phyloP scores from a whole-genome alignment of 2,329 filamentous ascomycete species.

The Talaromyces sp. region DNA sequence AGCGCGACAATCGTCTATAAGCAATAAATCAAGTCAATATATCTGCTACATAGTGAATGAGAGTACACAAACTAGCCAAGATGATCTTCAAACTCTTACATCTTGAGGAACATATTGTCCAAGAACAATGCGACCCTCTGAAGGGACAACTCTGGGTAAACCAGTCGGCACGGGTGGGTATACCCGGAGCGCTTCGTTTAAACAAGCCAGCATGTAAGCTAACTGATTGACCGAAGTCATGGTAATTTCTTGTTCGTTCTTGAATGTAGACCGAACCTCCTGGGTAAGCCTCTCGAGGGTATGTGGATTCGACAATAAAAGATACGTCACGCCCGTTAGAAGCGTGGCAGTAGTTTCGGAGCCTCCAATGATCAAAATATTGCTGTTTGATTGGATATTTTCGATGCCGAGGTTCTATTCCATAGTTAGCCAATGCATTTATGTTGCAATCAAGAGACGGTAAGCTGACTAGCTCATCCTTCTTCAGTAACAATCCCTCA shows the following conservation, averaged over 20 bases:
- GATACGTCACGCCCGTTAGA: slow-evolving; percentile 45
- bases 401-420: slow-evolving; percentile 12
- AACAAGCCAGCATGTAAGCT: not conserved
- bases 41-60: not conserved
- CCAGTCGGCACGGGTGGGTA: slow-evolving; percentile 16
- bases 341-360: slow-evolving; percentile 51
- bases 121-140: slow-evolving; percentile 8
- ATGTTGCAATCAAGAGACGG: not conserved
- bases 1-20: slow-evolving; percentile 46
- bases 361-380: slow-evolving; percentile 10
- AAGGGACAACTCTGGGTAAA: slow-evolving; percentile 20
- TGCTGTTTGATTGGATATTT: slow-evolving; percentile 1
- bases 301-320: slow-evolving; percentile 41
- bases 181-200: slow-evolving; percentile 10
- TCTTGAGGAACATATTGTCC: slow-evolving; percentile 18
- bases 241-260: slow-evolving; percentile 41
- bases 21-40: too few relatives aligned
- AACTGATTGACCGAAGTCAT: slow-evolving; percentile 27
- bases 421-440: not conserved
- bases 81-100: slow-evolving; percentile 2
- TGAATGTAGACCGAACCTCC: slow-evolving; percentile 47
- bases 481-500: not conserved
- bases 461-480: not conserved
- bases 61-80: not conserved
- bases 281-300: slow-evolving; percentile 33